Base-by-base conservation (phyloP, 2,329 filamentous ascomycete species). In the Diplodia sapinea region DNA sequence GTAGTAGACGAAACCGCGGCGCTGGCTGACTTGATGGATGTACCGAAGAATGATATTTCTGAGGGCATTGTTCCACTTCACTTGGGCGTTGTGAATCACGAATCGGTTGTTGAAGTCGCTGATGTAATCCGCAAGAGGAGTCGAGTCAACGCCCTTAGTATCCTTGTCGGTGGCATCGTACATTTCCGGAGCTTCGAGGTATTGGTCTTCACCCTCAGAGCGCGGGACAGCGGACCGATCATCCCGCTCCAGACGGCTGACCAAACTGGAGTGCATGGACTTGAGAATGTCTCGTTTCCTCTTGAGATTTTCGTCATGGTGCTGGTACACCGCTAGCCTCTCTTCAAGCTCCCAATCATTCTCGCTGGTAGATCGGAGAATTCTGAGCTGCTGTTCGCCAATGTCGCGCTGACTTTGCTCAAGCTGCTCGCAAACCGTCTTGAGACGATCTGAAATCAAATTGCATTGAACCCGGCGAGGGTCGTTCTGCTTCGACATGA, bases 21-120 rank as follows among this genome's bases (percentile, higher is more conserved):
- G 88, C 79, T 99, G 96, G 76, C 94, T 93, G 74, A 96, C 95
- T 82, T 99, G 95, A 76, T 99, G 95, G 70, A 95, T 96, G 78
- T 99, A 99, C 29, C 95, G 92, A 50, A 99, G 86, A 61, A 99
- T 95, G 74, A 97, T 97, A 75, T 99, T 98, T 68, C 95, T 89
- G 47, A 99, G 81, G 12, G 94, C 88, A 73, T 99, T 99, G 81
- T 97, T 98, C 95, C 95, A 99, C 79, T 99, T 99, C 68, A 99
- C 83, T 75, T 99, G 95, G 76, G 96, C 87, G 74, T 99, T 99
- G 82, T 99, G 95, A 64, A 99, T 91, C 73, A 98, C 94, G 82
- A 99, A 99, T 1, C 95, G 91, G 75, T 99, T 99, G 77, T 96
- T 95, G 83, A 97, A 99, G 76, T 98, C 94, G 78, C 91, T 97